Evolutionary conservation across 1,284 basidiomycete species (phyloP).

Genomic region (Sparassis latifolia): DNA sequence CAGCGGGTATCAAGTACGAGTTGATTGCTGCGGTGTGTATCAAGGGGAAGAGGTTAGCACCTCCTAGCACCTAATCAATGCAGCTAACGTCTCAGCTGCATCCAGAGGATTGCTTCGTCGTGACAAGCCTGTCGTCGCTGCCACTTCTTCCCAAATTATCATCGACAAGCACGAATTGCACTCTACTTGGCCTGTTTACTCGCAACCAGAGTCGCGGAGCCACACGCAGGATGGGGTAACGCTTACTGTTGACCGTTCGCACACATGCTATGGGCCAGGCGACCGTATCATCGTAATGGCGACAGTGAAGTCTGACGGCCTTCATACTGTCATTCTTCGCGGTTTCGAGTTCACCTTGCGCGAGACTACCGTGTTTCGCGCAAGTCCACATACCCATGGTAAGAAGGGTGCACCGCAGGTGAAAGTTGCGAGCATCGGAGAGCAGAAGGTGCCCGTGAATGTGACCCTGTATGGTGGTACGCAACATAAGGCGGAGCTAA

Average conservation of each 20-base stretch:
- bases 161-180: constrained; percentile 89
- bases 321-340: constrained; percentile 59
- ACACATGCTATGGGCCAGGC: constrained; percentile 77
- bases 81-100: not conserved
- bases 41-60: constrained; percentile 69
- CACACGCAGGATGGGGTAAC: constrained; percentile 59
- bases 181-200: constrained; percentile 85
- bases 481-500: constrained; percentile 64
- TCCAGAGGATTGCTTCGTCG: constrained; percentile 70
- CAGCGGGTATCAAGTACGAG: constrained; percentile 80
- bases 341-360: constrained; percentile 76
- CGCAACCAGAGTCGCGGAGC: constrained; percentile 70
- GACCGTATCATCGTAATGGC: constrained; percentile 73
- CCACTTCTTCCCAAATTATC: constrained; percentile 58
- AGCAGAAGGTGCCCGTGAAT: constrained; percentile 67
- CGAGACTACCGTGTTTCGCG: constrained; percentile 66
- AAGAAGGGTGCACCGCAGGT: constrained; percentile 55
- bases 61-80: too few relatives aligned
- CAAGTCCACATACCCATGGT: constrained; percentile 43
- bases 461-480: constrained; percentile 64
- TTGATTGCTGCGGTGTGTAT: constrained; percentile 78
- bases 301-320: constrained; percentile 61
- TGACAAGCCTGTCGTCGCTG: constrained; percentile 52
- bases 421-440: constrained; percentile 45
- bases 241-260: constrained; percentile 67